Conservation (phyloP, 352 stramenopile genomes). For the Saprolegnia diclina region DNA sequence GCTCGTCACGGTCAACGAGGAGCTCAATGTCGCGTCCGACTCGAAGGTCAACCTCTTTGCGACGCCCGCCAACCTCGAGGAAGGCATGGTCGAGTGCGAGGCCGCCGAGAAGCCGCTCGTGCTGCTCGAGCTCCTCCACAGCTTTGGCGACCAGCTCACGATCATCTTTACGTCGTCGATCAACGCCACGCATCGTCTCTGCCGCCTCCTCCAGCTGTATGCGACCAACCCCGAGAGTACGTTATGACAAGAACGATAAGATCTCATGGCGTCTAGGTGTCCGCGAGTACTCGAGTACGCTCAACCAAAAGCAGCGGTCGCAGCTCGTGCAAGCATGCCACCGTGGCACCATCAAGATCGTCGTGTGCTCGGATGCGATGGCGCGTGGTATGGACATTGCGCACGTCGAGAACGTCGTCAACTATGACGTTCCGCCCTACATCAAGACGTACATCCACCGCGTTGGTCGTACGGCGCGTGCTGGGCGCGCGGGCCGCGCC, state of each 20-base stretch:
- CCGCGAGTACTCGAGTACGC: constrained; percentile 73
- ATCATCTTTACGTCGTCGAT: constrained; percentile 96
- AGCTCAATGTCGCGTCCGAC: constrained; percentile 32
- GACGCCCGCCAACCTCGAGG: constrained; percentile 69
- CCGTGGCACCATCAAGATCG: constrained; percentile 48
- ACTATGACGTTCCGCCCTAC: constrained; percentile 91
- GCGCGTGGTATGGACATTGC: constrained; percentile 92
- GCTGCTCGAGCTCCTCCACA: constrained; percentile 88
- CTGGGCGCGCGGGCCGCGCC: constrained; percentile 59
- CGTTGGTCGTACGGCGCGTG: constrained; percentile 74
- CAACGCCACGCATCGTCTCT: constrained; percentile 95
- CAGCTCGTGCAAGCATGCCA: constrained; percentile 75
- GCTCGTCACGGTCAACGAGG: constrained; percentile 63
- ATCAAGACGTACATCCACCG: constrained; percentile 90
- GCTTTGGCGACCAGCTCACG: constrained; percentile 64
- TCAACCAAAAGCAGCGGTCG: constrained; percentile 77
- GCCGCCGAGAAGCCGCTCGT: constrained; percentile 93
- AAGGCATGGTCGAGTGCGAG: constrained; percentile 91
- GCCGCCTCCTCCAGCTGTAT: constrained; percentile 89
- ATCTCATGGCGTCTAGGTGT: constrained; percentile 39
- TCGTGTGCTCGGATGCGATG: constrained; percentile 92
- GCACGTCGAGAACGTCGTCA: constrained; percentile 88
- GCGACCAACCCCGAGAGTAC: constrained; percentile 16
- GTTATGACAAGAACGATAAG: neutral
- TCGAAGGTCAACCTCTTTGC: constrained; percentile 57